Conservation (phyloP, 495 filamentous ascomycete genomes). For the Penicillium argentinense region DNA sequence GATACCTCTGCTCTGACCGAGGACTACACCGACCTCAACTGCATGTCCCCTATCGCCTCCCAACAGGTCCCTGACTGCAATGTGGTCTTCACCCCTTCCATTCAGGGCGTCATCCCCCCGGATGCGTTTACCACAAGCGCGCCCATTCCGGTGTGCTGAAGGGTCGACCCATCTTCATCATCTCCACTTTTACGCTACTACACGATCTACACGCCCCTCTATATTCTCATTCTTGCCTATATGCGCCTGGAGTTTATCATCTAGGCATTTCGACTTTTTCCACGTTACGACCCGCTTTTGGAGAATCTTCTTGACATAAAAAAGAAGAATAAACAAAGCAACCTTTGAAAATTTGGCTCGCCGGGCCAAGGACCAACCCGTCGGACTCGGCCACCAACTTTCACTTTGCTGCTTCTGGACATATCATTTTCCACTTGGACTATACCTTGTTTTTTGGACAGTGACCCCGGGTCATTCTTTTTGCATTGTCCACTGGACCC, state of each 20-base stretch:
- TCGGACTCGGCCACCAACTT: constrained; percentile 17
- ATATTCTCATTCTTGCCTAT: not conserved
- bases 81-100: constrained; percentile 28
- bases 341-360: constrained; percentile 7
- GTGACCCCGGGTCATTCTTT: constrained; percentile 1
- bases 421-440: constrained; percentile 12
- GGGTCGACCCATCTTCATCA: not conserved
- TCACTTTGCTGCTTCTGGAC: constrained; percentile 10
- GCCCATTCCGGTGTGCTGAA: constrained; percentile 30
- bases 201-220: constrained; percentile 26
- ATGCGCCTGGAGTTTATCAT: not conserved
- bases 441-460: not conserved
- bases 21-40: constrained; percentile 42
- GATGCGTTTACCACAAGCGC: constrained; percentile 22
- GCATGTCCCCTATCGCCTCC: constrained; percentile 38
- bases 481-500: constrained; percentile 15
- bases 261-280: not conserved
- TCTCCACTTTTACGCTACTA: constrained; percentile 22
- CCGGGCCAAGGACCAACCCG: constrained; percentile 2
- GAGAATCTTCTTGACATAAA: not conserved
- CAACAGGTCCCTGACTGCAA: constrained; percentile 37
- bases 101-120: constrained; percentile 26
- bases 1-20: constrained; percentile 44
- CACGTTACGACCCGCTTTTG: too few relatives aligned
- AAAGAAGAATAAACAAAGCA: constrained; percentile 1